Base-by-base conservation (phyloP, 345 rosid genomes). In the Eucalyptus cloeziana region DNA sequence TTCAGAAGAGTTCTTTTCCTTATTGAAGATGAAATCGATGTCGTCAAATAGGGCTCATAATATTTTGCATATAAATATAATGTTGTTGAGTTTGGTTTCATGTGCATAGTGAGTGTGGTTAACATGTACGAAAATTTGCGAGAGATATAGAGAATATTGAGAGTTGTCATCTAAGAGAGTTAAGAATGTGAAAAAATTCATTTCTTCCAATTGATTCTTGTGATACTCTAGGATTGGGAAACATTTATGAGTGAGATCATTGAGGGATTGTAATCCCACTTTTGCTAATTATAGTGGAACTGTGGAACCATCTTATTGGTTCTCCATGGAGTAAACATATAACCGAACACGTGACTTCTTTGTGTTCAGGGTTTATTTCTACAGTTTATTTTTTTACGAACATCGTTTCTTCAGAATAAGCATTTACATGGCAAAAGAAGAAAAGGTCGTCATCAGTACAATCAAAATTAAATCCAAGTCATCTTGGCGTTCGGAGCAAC, bases 351-450 rank as follows among this genome's bases (percentile, higher is more conserved):
- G 31, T 60, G 0, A 30, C 7, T 13, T 13, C 17, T 0, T 30
- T 2, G 37, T 62, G 37, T 30, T 13, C 71, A 30, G 16, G 16
- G 0, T 62, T 30, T 30, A 30, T 62, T 3, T 30, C 33, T 13
- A 4, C 4, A 30, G 1, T 30, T 62, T 62, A 12, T 6, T 13
- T 62, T 62, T 13, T 3, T 25, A 27, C 71, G 0, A 62, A 1
- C 0, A 37, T 30, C 37, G 37, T 9, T 62, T 62, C 17, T 4
- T 62, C 3, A 62, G 0, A 62, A 13, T 30, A 62, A 62, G 0
- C 17, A 62, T 62, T 13, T 7, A 0, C 14, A 62, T 0, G 37
- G 19, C 71, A 30, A 62, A 0, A 62, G 33, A 13, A 62, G 31
- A 62, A 62, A 30, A 62, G 4, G 33, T 13, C 1, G 16, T 30